Evolutionary conservation across 441 rosid genomes (phyloP).

Genomic region (Bruguiera hainesii): DNA sequence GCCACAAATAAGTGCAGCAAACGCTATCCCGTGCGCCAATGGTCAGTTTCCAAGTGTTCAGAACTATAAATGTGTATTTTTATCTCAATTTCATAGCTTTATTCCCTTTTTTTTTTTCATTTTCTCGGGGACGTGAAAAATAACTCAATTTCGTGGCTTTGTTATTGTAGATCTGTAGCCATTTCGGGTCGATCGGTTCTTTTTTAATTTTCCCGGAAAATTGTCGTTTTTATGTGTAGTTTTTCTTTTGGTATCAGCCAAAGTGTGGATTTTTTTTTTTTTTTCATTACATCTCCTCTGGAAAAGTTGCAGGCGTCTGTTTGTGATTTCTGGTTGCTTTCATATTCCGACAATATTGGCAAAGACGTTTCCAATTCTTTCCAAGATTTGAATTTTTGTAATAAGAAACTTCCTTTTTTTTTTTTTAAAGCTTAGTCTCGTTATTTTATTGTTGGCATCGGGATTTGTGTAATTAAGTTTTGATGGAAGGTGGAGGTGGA

Average conservation of each 20-base stretch:
- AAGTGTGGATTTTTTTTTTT: too few relatives aligned
- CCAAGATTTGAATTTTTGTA: background rate
- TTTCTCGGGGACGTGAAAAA: background rate
- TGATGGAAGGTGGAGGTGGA: conserved; percentile 7
- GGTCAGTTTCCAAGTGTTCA: background rate
- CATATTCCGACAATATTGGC: too few relatives aligned
- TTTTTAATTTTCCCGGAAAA: too few relatives aligned
- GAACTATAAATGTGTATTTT: background rate
- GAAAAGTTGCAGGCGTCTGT: too few relatives aligned
- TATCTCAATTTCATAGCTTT: background rate
- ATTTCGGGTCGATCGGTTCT: too few relatives aligned
- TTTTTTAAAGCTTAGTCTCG: background rate
- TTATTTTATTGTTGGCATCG: background rate
- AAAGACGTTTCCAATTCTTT: too few relatives aligned
- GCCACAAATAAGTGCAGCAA: background rate
- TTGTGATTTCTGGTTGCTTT: too few relatives aligned
- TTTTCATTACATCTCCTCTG: too few relatives aligned
- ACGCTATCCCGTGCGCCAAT: background rate
- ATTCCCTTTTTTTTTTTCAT: background rate
- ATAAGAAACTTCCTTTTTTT: background rate
- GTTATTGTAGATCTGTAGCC: background rate
- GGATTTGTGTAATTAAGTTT: background rate
- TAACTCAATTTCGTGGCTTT: background rate
- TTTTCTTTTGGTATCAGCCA: too few relatives aligned
- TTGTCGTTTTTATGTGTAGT: too few relatives aligned